Conservation (phyloP, 2,329 filamentous ascomycete species). For the Fusarium denticulatum region DNA sequence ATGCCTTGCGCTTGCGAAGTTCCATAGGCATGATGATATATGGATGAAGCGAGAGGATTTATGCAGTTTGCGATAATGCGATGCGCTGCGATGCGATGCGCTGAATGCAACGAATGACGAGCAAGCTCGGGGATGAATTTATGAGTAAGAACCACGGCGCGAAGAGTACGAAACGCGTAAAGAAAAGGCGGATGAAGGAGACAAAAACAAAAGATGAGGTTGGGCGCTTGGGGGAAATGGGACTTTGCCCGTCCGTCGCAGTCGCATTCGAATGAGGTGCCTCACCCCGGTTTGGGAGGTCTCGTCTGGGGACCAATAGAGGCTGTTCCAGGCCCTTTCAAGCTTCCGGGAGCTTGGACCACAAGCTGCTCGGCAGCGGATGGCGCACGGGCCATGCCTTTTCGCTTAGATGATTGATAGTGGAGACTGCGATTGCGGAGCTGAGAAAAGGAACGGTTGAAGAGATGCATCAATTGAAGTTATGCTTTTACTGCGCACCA, state of each 20-base stretch:
- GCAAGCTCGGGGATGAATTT: conserved; percentile 16
- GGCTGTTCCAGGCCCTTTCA: conserved; percentile 22
- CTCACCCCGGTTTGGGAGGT: conserved; percentile 20
- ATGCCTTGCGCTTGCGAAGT: conserved; percentile 70
- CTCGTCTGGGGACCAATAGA: conserved; percentile 41
- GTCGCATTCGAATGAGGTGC: conserved; percentile 40
- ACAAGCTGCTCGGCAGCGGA: conserved; percentile 35
- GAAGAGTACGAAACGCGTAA: conserved; percentile 17
- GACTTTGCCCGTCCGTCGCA: conserved; percentile 35
- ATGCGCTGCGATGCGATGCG: conserved; percentile 31
- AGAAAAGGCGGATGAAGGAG: conserved; percentile 17
- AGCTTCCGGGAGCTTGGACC: conserved; percentile 48
- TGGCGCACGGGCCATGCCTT: conserved; percentile 25
- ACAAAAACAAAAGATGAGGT: conserved; percentile 38
- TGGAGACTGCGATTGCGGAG: conserved; percentile 23
- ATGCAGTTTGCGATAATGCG: conserved; percentile 21
- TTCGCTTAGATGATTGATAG: conserved; percentile 29
- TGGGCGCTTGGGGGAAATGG: conserved; percentile 36
- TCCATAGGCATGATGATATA: conserved; percentile 62
- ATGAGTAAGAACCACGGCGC: conserved; percentile 6
- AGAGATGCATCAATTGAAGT: conserved; percentile 43
- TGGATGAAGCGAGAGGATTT: conserved; percentile 5
- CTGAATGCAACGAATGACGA: conserved; percentile 31
- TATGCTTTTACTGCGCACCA: conserved; percentile 33
- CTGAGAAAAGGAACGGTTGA: not conserved